Percentiles rank a stretch among this genome's conserved stretches.
phyloP scores from a whole-genome alignment of 2,329 filamentous ascomycete species.

The Hansfordia pulvinata region DNA sequence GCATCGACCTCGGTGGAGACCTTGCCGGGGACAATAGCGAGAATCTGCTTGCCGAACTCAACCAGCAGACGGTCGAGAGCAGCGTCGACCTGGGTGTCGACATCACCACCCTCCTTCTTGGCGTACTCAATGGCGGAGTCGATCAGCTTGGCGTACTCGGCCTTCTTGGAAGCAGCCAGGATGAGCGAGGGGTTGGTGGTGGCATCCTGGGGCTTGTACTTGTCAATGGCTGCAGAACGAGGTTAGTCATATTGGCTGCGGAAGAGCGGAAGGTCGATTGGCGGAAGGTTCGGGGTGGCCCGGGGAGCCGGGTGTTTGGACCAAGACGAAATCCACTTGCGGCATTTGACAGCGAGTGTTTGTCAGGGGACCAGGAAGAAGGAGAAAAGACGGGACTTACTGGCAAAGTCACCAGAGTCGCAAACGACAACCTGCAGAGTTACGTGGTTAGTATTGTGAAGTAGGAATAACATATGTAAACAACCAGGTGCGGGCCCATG shows the following conservation, averaged over 20 bases:
- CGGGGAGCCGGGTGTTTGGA: constrained; percentile 6
- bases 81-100: constrained; percentile 76
- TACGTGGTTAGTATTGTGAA: neutral
- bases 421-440: constrained; percentile 70
- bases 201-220: constrained; percentile 99
- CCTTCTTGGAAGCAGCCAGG: constrained; percentile 94
- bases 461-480: too few relatives aligned
- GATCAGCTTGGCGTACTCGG: constrained; percentile 87
- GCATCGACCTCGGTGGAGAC: constrained; percentile 98
- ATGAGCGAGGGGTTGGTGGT: constrained; percentile 99
- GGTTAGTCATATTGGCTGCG: constrained; percentile 5
- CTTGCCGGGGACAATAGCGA: constrained; percentile 93
- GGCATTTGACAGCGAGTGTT: too few relatives aligned
- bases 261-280: constrained; percentile 4
- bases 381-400: constrained; percentile 37
- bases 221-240: constrained; percentile 66
- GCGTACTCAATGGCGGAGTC: constrained; percentile 74
- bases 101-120: constrained; percentile 55
- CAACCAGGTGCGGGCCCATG: too few relatives aligned
- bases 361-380: constrained; percentile 4
- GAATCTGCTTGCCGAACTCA: constrained; percentile 95
- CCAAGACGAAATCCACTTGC: too few relatives aligned
- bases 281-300: neutral
- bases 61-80: constrained; percentile 91
- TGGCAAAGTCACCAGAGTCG: constrained; percentile 85